Conservation (phyloP, 164 flowering plant species). For the Saururus chinensis region DNA sequence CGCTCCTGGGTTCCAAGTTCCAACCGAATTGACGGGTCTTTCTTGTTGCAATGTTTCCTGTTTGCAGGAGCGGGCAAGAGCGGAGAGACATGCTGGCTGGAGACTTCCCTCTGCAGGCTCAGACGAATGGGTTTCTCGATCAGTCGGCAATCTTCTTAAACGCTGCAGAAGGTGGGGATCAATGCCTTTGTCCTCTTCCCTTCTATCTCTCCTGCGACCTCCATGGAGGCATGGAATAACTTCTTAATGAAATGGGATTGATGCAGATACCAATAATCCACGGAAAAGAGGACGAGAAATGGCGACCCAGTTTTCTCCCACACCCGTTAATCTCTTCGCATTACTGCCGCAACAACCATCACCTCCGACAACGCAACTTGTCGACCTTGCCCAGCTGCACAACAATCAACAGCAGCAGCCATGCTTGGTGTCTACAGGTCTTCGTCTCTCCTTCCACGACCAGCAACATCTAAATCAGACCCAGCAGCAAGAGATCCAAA, state of each 20-base stretch:
- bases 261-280: slow-evolving; percentile 18
- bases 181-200: no score
- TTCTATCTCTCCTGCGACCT: no score
- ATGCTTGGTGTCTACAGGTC: slow-evolving; percentile 56
- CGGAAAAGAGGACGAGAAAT: slow-evolving; percentile 64
- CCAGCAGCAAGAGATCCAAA: neutral
- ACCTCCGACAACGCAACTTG: slow-evolving; percentile 19
- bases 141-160: neutral
- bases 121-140: slow-evolving; percentile 1
- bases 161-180: slow-evolving; percentile 2
- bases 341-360: slow-evolving; percentile 29
- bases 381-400: slow-evolving; percentile 54
- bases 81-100: slow-evolving; percentile 4
- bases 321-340: no score
- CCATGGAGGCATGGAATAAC: no score
- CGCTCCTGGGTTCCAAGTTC: no score
- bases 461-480: slow-evolving; percentile 29
- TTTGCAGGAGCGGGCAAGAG: slow-evolving; percentile 10
- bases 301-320: no score
- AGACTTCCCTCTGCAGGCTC: slow-evolving; percentile 4
- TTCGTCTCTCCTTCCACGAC: slow-evolving; percentile 47
- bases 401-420: slow-evolving; percentile 16
- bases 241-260: no score
- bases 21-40: neutral
- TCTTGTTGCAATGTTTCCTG: neutral